Evolutionary conservation across 495 filamentous ascomycete genomes (phyloP), one percentile per base, ranked within the genome.

Genomic region (Podospora pseudocomata): DNA sequence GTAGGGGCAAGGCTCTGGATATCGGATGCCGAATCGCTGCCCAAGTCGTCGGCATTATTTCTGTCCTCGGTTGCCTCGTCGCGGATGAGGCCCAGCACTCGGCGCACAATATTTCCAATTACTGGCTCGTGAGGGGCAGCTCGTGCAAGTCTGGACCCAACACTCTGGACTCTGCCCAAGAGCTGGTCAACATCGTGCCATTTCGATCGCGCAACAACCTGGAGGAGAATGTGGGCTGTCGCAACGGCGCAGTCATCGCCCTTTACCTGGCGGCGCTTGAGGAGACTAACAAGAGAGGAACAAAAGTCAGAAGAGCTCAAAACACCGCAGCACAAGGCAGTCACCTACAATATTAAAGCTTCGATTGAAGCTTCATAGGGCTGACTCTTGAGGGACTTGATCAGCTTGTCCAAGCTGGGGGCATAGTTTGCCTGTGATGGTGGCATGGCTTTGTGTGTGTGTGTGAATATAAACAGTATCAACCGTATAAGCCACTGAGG

Each of bases 91-190:
- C 92, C 93, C 23, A 99, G 81, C 19, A 97, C 90, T 66, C 95
- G 89, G 65, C 94, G 86, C 34, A 97, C 91, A 72, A 98, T 91
- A 72, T 98, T 99, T 60, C 94, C 94, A 27, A 97, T 93, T 3
- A 91, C 92, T 73, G 96, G 87, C 79, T 97, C 95, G 19, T 89
- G 83, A 16, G 95, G 94, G 68, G 95, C 92, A 13, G 95, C 93
- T 53, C 88, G 84, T 49, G 88, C 87, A 53, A 99, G 84, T 62
- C 86, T 85, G 66, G 86, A 84, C 34, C 94, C 95, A 55, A 93
- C 86, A 58, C 84, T 82, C 67, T 91, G 89, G 66, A 98, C 86
- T 59, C 89, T 87, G 65, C 89, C 84, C 34, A 97, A 86, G 63
- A 99, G 87, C 75, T 88, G 89, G 30, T 85, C 84, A 60, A 92